phyloP scores from a whole-genome alignment of 2,329 filamentous ascomycete genomes.

The Fusarium globosum region DNA sequence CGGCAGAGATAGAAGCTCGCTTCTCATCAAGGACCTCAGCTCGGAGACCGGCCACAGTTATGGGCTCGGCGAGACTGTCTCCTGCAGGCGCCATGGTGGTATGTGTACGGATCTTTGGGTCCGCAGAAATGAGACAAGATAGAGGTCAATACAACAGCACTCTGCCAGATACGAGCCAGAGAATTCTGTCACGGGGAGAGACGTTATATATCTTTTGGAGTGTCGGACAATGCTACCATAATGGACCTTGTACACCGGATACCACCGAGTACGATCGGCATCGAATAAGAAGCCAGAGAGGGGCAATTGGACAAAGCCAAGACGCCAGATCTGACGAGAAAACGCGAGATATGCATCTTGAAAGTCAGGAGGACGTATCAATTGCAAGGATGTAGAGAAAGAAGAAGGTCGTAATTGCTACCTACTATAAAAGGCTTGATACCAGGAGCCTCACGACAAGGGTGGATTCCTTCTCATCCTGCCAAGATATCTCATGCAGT shows the following conservation, averaged over 20 bases:
- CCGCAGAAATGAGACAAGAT: conserved; percentile 5
- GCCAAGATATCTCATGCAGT: conserved; percentile 22
- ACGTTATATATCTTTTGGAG: conserved; percentile 22
- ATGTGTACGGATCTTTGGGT: neutral
- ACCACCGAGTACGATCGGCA: conserved; percentile 17
- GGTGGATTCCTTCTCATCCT: conserved; percentile 8
- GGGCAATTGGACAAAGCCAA: conserved; percentile 4
- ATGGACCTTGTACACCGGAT: conserved; percentile 3
- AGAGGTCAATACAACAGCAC: neutral
- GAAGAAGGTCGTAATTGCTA: conserved; percentile 34
- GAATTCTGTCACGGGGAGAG: neutral
- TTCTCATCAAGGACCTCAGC: conserved; percentile 48
- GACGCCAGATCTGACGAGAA: conserved; percentile 23
- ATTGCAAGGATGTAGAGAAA: conserved; percentile 33
- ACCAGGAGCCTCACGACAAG: conserved; percentile 29
- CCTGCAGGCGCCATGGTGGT: conserved; percentile 46
- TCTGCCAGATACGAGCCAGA: neutral
- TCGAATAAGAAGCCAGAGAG: conserved; percentile 2
- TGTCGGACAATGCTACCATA: conserved; percentile 16
- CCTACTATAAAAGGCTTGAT: conserved; percentile 31
- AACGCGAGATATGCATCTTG: conserved; percentile 2
- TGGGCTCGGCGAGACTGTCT: conserved; percentile 51
- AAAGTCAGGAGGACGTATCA: conserved; percentile 23
- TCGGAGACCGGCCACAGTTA: conserved; percentile 44
- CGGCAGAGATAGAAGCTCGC: conserved; percentile 42